Base-by-base conservation (phyloP, 768 basidiomycete species). In the Boletus rex-veris region DNA sequence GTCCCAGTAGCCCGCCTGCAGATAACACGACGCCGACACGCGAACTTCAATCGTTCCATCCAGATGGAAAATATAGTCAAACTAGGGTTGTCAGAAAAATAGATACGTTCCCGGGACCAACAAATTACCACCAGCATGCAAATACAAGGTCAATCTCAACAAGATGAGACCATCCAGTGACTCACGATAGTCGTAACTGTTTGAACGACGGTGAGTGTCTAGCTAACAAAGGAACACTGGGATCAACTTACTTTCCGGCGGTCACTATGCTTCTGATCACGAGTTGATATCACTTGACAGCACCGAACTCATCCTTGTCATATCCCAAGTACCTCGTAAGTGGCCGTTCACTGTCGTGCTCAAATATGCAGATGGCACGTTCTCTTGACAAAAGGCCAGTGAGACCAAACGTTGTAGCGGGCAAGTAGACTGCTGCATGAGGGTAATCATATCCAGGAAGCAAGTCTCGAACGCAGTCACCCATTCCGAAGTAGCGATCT, bases 11-110 rank as follows among this genome's bases (percentile, higher is more conserved):
- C 80, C 83, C 42, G 80, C 83, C 69, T 86, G 85, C 49, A 86
- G 71, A 62, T 87, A 87, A 2, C 85, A 85, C 4, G 83, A 85
- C 0, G 85, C 85, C 8, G 84, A 85, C 15, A 85, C 31, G 2
- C 81, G 75, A n/a, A 85, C 81, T 70, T 87, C 85, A 19, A 87
- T 77, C 4, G 83, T 84, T 4, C 85, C 84, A 57, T 86, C 85
- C 16, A 84, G 64, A 53, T 80, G 77, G 73, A 86, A 85, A 3
- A 78, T 79, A 63, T 85, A 86, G 58, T 86, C 85, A 62, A 85
- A 86, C 77, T 80, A 58, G 38, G 24, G 31, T n/a, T 11, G 4
- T 59, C 41, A 57, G 54, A 31, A 55, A 52, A 36, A 12, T 15
- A 21, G 18, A 36, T 54, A 12, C 18, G n/a, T 31, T 44, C 48